Evolutionary conservation across 2,329 filamentous ascomycete genomes (phyloP), one percentile per base, ranked within the genome.

Genomic region (Colletotrichum sp.): DNA sequence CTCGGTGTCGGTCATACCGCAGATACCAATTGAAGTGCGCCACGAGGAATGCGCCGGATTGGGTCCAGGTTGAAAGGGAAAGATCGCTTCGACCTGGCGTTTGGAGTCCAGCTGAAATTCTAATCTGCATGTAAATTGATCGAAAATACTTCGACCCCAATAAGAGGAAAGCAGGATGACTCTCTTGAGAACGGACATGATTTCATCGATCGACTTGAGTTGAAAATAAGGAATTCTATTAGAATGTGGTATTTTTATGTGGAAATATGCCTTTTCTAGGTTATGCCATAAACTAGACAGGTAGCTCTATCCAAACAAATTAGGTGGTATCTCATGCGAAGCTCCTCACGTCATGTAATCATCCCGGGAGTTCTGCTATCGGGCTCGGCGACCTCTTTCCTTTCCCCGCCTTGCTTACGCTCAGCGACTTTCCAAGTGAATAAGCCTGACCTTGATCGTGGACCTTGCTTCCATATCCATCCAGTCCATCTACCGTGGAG

Each of bases 301-400:
- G 12, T 48, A n/a, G 18, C 7, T 48, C 38, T 18, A n/a, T 48
- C 38, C 18, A n/a, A 48, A n/a, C 3, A 10, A 6, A 10, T n/a
- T 3, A 48, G 18, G 38, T 48, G 38, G 38, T n/a, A n/a, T 48
- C 18, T n/a, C 38, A 48, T 12, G 38, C 38, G 18, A 48, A 48
- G 38, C 9, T 9, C 38, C 3, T 48, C 38, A n/a, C 38, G 12
- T 12, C 52, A 56, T 56, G 52, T 3, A 16, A 34, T 61, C 6
- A 66, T 89, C 60, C 69, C 5, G 69, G 69, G 3, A 71, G 28
- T n/a, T 71, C 69, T 32, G 69, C 69, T 24, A 71, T 66, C 3
- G 69, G 69, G 30, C 36, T 48, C 8, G 58, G 38, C 13, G 48
- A 34, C 10, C 48, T 26, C n/a, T 56, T 60, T 28, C 52, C 52